A percentile compares a stretch with the other conserved stretches of the same genome.
Evolutionary conservation across 345 rosid genomes (phyloP).

Genomic region (Limnanthes douglasii): DNA sequence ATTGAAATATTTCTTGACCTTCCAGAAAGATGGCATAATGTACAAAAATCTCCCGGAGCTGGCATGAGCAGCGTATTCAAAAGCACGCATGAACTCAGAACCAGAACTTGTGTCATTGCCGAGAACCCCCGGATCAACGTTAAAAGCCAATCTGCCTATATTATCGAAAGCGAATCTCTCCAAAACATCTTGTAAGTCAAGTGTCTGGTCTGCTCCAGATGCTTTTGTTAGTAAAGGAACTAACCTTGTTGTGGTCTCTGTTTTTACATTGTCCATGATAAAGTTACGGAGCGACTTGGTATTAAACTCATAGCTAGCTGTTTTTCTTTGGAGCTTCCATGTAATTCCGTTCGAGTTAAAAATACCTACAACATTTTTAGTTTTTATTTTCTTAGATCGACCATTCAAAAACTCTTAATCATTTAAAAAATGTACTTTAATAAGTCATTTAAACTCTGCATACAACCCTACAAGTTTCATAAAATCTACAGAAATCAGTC

Average conservation of each 20-base stretch:
- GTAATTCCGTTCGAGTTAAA: constrained; percentile 46
- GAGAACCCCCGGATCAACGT: constrained; percentile 46
- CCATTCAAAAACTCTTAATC: too few species aligned
- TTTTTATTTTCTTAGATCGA: too few species aligned
- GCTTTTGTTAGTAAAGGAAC: constrained; percentile 37
- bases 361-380: too few species aligned
- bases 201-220: constrained; percentile 9
- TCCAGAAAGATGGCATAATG: constrained; percentile 22
- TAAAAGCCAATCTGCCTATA: constrained; percentile 55
- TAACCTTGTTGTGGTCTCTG: constrained; percentile 33
- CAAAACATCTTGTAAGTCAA: constrained; percentile 47
- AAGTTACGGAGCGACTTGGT: constrained; percentile 55
- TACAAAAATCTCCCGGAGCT: constrained; percentile 20
- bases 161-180: constrained; percentile 62
- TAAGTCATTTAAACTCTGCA: too few species aligned
- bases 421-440: too few species aligned
- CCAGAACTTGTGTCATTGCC: constrained; percentile 25
- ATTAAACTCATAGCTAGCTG: constrained; percentile 66
- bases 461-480: too few species aligned
- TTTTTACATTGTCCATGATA: constrained; percentile 33
- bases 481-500: too few species aligned
- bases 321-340: constrained; percentile 64
- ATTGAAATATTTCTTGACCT: constrained; percentile 21
- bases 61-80: constrained; percentile 27
- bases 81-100: constrained; percentile 25